These are phyloP conservation scores for Globisporangium nodosum DNA, from an alignment of 352 stramenopile species.

Conservation along the genomic window DNA sequence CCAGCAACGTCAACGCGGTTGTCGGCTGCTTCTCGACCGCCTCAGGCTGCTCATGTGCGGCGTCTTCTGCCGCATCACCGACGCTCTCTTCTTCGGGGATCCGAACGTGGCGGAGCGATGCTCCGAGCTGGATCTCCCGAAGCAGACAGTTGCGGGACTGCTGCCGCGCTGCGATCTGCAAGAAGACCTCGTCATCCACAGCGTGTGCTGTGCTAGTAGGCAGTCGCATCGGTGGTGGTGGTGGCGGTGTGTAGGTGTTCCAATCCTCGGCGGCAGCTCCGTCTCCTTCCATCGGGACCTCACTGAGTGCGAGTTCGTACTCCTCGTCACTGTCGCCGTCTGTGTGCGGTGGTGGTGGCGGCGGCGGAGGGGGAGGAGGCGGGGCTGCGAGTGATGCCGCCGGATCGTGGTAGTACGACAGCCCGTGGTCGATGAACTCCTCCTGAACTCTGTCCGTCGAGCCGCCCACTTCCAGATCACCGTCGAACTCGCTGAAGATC, in stretches of 20 bases:
- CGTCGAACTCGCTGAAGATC: conserved; percentile 11
- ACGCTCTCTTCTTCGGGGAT: background rate
- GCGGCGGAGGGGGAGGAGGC: conserved; percentile 22
- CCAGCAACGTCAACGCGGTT: conserved; percentile 19
- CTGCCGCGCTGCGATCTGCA: background rate
- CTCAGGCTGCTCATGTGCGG: no score
- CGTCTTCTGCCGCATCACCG: background rate
- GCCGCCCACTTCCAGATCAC: conserved; percentile 20
- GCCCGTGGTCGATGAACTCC: conserved; percentile 39
- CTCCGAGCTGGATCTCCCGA: conserved; percentile 30
- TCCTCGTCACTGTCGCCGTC: conserved; percentile 1
- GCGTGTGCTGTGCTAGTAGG: background rate
- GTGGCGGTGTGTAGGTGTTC: conserved; percentile 2
- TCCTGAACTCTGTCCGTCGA: conserved; percentile 11
- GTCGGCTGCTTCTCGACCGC: background rate
- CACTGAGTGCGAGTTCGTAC: conserved; percentile 18
- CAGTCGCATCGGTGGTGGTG: background rate
- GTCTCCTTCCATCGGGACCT: background rate
- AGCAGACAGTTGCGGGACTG: conserved; percentile 9
- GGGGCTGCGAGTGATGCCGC: conserved; percentile 7
- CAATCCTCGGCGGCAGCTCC: background rate
- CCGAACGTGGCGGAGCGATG: conserved; percentile 16
- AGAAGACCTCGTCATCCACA: background rate
- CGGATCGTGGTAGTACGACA: conserved; percentile 50
- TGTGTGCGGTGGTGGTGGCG: conserved; percentile 5